phyloP scores from a whole-genome alignment of 2,329 filamentous ascomycete genomes.

The Acephala macrosclerotiorum region DNA sequence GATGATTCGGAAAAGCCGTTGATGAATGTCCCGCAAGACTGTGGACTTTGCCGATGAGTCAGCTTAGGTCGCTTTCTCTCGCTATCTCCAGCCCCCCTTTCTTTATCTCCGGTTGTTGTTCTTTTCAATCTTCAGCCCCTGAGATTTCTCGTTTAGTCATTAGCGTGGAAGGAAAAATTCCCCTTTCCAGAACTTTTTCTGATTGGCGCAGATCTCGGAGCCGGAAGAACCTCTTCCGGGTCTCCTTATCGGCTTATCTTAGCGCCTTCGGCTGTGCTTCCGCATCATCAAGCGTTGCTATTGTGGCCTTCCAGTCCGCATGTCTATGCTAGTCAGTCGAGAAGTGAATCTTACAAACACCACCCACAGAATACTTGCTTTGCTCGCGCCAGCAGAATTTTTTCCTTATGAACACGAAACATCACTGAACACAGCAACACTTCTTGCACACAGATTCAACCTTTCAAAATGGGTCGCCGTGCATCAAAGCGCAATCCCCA shows the following conservation, averaged over 20 bases:
- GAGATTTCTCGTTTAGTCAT: neutral
- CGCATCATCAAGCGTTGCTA: slow-evolving; percentile 7
- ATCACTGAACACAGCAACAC: neutral
- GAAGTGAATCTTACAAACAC: neutral
- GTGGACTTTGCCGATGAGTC: too few relatives aligned
- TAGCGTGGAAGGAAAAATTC: neutral
- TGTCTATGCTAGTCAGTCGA: slow-evolving; percentile 3
- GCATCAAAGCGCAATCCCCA: slow-evolving; percentile 24
- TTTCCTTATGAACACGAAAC: neutral
- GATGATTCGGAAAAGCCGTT: too few relatives aligned
- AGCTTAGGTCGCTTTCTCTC: too few relatives aligned
- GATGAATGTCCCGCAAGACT: too few relatives aligned
- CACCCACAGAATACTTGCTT: neutral
- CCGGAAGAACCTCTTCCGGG: neutral
- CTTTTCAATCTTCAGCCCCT: neutral
- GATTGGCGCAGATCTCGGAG: neutral
- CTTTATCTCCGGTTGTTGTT: neutral
- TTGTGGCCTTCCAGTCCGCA: slow-evolving; percentile 8
- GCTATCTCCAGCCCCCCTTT: too few relatives aligned
- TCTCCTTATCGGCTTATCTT: neutral
- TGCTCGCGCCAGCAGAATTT: slow-evolving; percentile 1
- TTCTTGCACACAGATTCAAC: neutral
- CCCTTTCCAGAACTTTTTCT: neutral
- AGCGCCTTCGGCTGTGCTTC: neutral
- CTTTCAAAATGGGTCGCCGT: slow-evolving; percentile 20